Conservation (phyloP, 1,284 basidiomycete species). For the Rhodotorula sp. region DNA sequence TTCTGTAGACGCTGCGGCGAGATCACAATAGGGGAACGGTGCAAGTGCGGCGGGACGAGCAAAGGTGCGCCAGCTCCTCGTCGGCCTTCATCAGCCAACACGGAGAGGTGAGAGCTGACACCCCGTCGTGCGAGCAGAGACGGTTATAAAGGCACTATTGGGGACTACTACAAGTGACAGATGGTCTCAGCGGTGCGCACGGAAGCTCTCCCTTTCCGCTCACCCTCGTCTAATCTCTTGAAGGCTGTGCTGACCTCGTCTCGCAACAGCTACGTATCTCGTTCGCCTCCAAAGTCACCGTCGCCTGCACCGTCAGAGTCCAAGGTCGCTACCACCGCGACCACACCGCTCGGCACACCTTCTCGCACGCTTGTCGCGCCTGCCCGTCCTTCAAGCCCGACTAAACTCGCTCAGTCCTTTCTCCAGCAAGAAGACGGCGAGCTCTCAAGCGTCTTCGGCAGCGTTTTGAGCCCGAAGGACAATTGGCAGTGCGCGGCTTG, state of each 20-base stretch:
- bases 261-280: background rate
- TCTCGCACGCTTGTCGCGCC: slow-evolving; percentile 12
- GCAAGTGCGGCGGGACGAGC: too few relatives aligned
- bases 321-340: accelerated
- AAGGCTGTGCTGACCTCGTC: background rate
- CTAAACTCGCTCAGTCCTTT: background rate
- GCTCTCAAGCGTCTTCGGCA: slow-evolving; percentile 29
- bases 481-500: slow-evolving; percentile 33
- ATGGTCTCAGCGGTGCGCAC: slow-evolving; percentile 28
- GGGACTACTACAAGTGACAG: slow-evolving; percentile 7
- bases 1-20: too few relatives aligned
- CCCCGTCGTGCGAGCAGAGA: slow-evolving; percentile 7
- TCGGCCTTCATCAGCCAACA: too few relatives aligned
- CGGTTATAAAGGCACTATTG: slow-evolving; percentile 18
- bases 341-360: background rate
- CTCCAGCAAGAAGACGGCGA: slow-evolving; percentile 12
- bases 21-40: too few relatives aligned
- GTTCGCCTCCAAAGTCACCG: background rate
- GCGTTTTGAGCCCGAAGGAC: slow-evolving; percentile 27
- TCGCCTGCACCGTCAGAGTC: background rate
- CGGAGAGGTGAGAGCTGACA: too few relatives aligned
- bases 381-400: background rate
- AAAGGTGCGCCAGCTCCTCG: too few relatives aligned
- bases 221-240: background rate
- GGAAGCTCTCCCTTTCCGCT: background rate